phyloP scores from a whole-genome alignment of 1,139 yeast genomes.

The Candida mesenterica region DNA sequence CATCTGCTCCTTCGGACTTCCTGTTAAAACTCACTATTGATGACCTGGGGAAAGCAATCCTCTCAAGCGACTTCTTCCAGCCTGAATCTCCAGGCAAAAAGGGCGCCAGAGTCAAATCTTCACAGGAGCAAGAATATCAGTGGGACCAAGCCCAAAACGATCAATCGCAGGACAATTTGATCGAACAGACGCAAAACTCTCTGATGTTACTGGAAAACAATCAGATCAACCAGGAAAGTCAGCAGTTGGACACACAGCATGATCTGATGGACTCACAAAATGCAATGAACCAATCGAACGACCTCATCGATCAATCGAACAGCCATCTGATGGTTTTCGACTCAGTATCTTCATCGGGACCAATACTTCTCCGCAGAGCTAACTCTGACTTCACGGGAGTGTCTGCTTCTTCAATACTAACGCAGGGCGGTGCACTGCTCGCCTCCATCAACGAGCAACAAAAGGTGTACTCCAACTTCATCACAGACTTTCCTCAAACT shows the following conservation, averaged over 20 bases:
- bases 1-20: conserved; percentile 20
- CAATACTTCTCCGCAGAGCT: conserved; percentile 26
- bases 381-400: conserved; percentile 31
- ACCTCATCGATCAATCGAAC: too few species aligned
- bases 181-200: too few species aligned
- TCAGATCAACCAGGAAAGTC: too few species aligned
- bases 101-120: background rate
- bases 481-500: conserved; percentile 30
- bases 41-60: conserved; percentile 48
- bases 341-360: conserved; percentile 4
- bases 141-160: too few species aligned
- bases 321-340: background rate
- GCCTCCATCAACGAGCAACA: conserved; percentile 19
- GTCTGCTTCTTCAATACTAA: conserved; percentile 13
- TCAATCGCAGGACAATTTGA: too few species aligned
- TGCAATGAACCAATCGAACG: too few species aligned
- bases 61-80: conserved; percentile 25
- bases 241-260: too few species aligned
- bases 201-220: too few species aligned
- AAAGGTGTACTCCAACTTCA: conserved; percentile 6
- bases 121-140: conserved; percentile 1
- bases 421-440: conserved; percentile 7
- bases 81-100: background rate
- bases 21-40: conserved; percentile 40
- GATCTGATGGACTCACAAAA: too few species aligned